These are phyloP conservation scores for Xenoacremonium recifei DNA, from an alignment of 2,329 filamentous ascomycete genomes.

Conservation along the genomic window DNA sequence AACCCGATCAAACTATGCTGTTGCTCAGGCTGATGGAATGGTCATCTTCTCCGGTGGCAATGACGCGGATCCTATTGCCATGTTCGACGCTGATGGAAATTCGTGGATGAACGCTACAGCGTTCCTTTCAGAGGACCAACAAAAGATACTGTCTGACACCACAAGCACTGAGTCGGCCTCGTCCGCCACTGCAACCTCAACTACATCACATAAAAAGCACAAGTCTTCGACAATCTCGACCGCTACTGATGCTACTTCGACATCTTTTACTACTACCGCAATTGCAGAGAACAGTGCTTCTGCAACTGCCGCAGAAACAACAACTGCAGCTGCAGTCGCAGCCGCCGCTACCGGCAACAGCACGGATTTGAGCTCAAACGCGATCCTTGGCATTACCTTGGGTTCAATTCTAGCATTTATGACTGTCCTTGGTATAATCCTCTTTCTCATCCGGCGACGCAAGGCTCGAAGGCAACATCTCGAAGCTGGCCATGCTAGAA, in stretches of 20 bases:
- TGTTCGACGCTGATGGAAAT: slow-evolving; percentile 77
- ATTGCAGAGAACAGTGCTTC: slow-evolving; percentile 23
- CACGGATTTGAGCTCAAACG: slow-evolving; percentile 40
- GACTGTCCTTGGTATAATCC: slow-evolving; percentile 66
- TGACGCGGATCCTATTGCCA: slow-evolving; percentile 62
- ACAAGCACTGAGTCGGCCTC: slow-evolving; percentile 23
- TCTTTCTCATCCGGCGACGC: slow-evolving; percentile 55
- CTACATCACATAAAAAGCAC: slow-evolving; percentile 23
- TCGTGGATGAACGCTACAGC: slow-evolving; percentile 72
- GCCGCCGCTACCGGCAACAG: slow-evolving; percentile 24
- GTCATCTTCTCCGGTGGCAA: slow-evolving; percentile 80
- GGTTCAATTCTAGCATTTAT: slow-evolving; percentile 77
- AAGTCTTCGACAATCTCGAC: slow-evolving; percentile 23
- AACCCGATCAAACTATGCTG: slow-evolving; percentile 65
- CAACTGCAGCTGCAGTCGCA: slow-evolving; percentile 24
- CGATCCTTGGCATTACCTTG: slow-evolving; percentile 77
- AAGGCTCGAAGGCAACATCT: slow-evolving; percentile 49
- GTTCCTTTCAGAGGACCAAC: slow-evolving; percentile 53
- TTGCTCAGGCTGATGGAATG: slow-evolving; percentile 65
- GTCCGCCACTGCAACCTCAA: slow-evolving; percentile 26
- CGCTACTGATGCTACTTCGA: slow-evolving; percentile 14
- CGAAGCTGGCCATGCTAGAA: slow-evolving; percentile 35
- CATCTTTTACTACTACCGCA: slow-evolving; percentile 22
- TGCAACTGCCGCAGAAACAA: slow-evolving; percentile 20
- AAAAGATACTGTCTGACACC: slow-evolving; percentile 36